Conservation (phyloP, 2,329 filamentous ascomycete species). For the Phialophora tarda region DNA sequence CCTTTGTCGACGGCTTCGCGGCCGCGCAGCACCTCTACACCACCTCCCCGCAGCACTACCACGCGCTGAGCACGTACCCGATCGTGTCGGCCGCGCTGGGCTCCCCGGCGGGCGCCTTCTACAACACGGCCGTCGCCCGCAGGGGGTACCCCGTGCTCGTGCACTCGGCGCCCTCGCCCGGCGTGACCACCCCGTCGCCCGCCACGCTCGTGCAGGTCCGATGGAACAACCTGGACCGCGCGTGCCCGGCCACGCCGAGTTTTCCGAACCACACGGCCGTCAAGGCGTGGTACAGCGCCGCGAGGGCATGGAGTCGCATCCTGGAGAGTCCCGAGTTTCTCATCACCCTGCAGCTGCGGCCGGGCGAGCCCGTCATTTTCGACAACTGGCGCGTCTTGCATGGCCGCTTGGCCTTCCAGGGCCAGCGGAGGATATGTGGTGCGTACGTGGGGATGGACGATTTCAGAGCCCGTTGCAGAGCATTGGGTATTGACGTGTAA, state of each 20-base stretch:
- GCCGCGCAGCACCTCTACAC: slow-evolving; percentile 66
- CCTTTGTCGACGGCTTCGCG: slow-evolving; percentile 85
- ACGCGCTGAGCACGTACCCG: slow-evolving; percentile 60
- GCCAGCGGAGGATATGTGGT: slow-evolving; percentile 85
- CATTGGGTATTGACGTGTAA: slow-evolving; percentile 26
- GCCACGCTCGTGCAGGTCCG: slow-evolving; percentile 68
- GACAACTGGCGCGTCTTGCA: slow-evolving; percentile 96
- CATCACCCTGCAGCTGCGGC: slow-evolving; percentile 80
- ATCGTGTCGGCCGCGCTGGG: slow-evolving; percentile 85
- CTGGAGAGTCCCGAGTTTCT: slow-evolving; percentile 69
- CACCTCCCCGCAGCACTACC: slow-evolving; percentile 63
- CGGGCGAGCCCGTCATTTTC: slow-evolving; percentile 82
- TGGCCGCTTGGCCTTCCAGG: slow-evolving; percentile 80
- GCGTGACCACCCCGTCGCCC: slow-evolving; percentile 35
- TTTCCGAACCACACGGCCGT: slow-evolving; percentile 52
- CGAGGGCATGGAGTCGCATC: slow-evolving; percentile 73
- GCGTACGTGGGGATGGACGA: slow-evolving; percentile 70
- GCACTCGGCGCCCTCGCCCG: slow-evolving; percentile 47
- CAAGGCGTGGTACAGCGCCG: slow-evolving; percentile 76
- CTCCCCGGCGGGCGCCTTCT: slow-evolving; percentile 66
- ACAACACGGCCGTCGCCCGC: slow-evolving; percentile 67
- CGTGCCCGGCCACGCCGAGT: slow-evolving; percentile 61
- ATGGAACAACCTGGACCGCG: slow-evolving; percentile 94
- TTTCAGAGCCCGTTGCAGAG: slow-evolving; percentile 33
- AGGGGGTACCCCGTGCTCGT: slow-evolving; percentile 72